Evolutionary conservation across 148 eudicot genomes (phyloP), one percentile per base, ranked within the genome.

Genomic region (Nepenthes mirabilis): DNA sequence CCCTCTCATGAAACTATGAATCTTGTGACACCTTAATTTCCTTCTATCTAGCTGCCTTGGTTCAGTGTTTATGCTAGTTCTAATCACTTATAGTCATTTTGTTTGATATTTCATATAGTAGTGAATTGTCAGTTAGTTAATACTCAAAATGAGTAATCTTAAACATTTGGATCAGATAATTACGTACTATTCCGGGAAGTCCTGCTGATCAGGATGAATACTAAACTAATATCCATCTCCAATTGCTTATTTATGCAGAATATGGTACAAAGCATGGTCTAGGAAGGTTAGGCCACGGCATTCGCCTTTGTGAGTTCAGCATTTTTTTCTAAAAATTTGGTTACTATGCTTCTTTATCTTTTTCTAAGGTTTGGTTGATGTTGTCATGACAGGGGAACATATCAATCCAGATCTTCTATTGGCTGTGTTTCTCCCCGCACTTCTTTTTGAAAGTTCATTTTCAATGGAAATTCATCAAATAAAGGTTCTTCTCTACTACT

Each of bases 351-450:
- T 45, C 36, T 53, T 74, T 58, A 33, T 62, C 71, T 12, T 53
- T 36, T 45, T 53, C 57, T 36, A 60, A 37, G 52, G 37, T 11
- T 32, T 55, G 47, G 36, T 43, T 56, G 32, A 47, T 53, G 61
- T 34, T 56, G 33, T 34, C 54, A 23, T 23, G 0, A 43, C 68
- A 93, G 98, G 98, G 98, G 91, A 87, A 74, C 65, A 77, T 57
- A 93, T 93, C 68, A 77, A 93, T 82, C 98, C 96, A 55, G 88
- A 86, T 36, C 96, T 93, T 59, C 75, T 93, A 57, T 70, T 93
- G 82, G 96, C 98, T 68, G 95, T 93, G 53, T 93, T 93, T 72
- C 98, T 93, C 47, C 98, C 98, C 37, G 98, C 95, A 11, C 95
- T 93, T 78, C 83, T 93, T 65, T 93, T 93, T 62, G 96, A 93